phyloP scores from a whole-genome alignment of 2,329 filamentous ascomycete species.

The Pleurostoma richardsiae region DNA sequence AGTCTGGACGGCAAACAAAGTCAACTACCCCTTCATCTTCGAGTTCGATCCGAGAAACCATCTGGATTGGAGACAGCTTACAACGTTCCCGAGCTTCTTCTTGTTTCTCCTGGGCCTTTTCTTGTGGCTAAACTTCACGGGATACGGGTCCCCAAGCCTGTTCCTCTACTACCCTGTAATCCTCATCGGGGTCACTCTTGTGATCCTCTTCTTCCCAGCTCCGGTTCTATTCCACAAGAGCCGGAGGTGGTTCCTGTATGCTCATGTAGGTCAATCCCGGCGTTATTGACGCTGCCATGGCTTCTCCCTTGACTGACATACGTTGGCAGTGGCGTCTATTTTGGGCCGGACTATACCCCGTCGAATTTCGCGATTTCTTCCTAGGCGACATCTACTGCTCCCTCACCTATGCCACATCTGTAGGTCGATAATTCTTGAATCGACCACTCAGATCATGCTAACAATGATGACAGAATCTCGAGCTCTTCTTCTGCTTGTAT shows the following conservation, averaged over 20 bases:
- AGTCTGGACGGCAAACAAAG: constrained; percentile 76
- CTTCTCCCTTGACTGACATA: constrained; percentile 18
- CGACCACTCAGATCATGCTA: no score
- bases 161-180: constrained; percentile 86
- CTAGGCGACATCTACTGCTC: constrained; percentile 98
- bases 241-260: constrained; percentile 81
- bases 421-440: constrained; percentile 41
- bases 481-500: constrained; percentile 93
- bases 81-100: constrained; percentile 83
- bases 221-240: constrained; percentile 71
- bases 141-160: constrained; percentile 59
- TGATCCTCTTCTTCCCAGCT: constrained; percentile 71
- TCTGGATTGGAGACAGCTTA: constrained; percentile 83
- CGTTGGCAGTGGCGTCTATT: constrained; percentile 69
- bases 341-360: constrained; percentile 80
- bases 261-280: constrained; percentile 61
- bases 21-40: constrained; percentile 96
- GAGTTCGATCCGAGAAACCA: constrained; percentile 86
- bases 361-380: constrained; percentile 97
- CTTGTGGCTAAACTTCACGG: constrained; percentile 84
- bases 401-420: constrained; percentile 81
- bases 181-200: constrained; percentile 62
- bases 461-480: constrained; percentile 60
- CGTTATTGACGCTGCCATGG: no score
- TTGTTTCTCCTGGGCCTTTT: constrained; percentile 72